phyloP scores from a whole-genome alignment of 31 red algal species.

The Asparagopsis taxiformis region DNA sequence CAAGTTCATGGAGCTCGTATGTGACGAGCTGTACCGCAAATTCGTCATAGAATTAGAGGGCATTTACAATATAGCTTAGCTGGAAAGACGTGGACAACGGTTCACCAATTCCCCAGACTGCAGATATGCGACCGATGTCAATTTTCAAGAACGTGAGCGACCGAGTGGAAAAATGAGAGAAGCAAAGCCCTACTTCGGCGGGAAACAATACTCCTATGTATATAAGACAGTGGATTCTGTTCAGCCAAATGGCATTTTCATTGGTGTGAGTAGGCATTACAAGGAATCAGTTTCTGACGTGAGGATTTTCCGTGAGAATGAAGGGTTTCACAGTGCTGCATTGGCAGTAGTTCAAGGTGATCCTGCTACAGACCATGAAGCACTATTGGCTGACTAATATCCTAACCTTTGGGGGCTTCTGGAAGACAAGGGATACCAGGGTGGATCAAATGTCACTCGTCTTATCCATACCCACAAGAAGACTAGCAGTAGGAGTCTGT shows the following conservation, averaged over 20 bases:
- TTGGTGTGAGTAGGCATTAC: not conserved
- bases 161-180: not conserved
- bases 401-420: not conserved
- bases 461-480: conserved; percentile 3
- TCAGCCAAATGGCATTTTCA: not conserved
- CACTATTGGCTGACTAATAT: not conserved
- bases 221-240: conserved; percentile 16
- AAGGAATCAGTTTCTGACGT: conserved; percentile 7
- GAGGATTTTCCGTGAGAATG: not conserved
- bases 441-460: not conserved
- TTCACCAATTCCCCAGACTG: conserved; percentile 9
- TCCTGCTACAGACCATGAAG: not conserved
- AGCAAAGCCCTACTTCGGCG: conserved; percentile 11
- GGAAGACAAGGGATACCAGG: conserved; percentile 10
- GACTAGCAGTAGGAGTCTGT: not conserved
- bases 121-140: conserved; percentile 14
- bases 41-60: not conserved
- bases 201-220: conserved; percentile 12
- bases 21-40: not conserved
- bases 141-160: not conserved
- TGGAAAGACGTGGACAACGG: not conserved
- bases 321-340: not conserved
- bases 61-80: not conserved
- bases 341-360: not conserved
- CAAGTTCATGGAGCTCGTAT: conserved; percentile 2